Base-by-base conservation (phyloP, 257 asterid species). In the Solanum gracilifrons region DNA sequence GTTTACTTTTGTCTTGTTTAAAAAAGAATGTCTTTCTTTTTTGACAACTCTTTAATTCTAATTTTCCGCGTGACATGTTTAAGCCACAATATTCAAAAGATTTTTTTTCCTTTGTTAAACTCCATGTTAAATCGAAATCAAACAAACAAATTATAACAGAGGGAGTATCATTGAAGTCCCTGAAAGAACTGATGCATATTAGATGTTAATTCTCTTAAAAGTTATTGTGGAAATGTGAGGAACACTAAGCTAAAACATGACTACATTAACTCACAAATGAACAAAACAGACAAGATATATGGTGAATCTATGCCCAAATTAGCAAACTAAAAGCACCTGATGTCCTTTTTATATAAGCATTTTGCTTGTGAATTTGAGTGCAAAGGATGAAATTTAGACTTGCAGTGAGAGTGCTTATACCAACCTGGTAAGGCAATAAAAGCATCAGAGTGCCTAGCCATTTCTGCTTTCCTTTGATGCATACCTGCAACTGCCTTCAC, bases 381-480 rank as follows among this genome's bases (percentile, higher is more conserved):
- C 76, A 84, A 88, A 85, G 51, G 46, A 37, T 46, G 25, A 85
- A 83, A 72, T 37, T 27, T 86, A 25, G 72, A 41, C 37, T 46
- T 32, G 85, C 83, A 60, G 69, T 88, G 64, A 55, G 77, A 68
- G 79, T 89, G 86, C 75, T 87, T 86, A 84, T 87, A 32, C 94
- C 69, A 89, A 96, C 99, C 99, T 93, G 99, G 98, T 89, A 97
- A 95, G 92, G 99, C 99, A 93, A 97, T 97, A 93, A 97, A 97
- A 90, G 99, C 99, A 90, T 97, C 98, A 20, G 99, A 97, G 83
- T 97, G 97, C 92, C 89, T 94, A 87, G 97, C 95, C 99, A 97
- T 97, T 89, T 97, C 98, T 46, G 99, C 99, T 93, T 97, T 97
- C 92, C 99, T 95, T 93, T 97, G 98, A 88, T 97, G 99, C 99